Conservation (phyloP, 1,139 yeast species). For the Pneumocystis sp. region DNA sequence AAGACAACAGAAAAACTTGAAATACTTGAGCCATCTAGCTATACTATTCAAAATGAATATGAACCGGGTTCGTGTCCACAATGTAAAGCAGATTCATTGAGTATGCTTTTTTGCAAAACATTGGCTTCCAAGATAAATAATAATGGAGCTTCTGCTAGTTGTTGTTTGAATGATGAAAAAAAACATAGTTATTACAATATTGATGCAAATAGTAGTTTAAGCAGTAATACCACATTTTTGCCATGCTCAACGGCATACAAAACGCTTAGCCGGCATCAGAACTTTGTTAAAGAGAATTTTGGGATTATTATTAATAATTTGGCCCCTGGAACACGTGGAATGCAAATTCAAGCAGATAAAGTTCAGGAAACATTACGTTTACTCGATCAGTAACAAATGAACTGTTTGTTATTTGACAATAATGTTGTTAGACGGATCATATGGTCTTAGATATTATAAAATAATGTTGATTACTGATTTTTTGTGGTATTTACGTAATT, state of each 20-base stretch:
- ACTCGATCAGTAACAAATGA: neutral
- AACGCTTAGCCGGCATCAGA: constrained; percentile 66
- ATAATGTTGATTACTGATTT: neutral
- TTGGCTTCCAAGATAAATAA: constrained; percentile 32
- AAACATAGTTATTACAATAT: constrained; percentile 21
- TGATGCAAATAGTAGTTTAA: constrained; percentile 77
- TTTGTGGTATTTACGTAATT: neutral
- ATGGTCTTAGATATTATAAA: neutral
- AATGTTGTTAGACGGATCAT: neutral
- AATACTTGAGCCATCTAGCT: constrained; percentile 8
- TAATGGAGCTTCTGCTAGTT: neutral
- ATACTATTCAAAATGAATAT: constrained; percentile 5
- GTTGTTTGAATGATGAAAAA: neutral
- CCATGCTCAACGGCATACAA: constrained; percentile 84
- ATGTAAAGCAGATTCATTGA: constrained; percentile 79
- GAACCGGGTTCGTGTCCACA: constrained; percentile 69
- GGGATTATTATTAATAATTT: constrained; percentile 38
- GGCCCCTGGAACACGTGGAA: neutral
- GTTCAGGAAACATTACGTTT: neutral
- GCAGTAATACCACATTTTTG: constrained; percentile 64
- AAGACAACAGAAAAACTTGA: constrained; percentile 1
- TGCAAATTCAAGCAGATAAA: neutral
- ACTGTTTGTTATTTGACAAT: neutral
- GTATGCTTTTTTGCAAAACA: constrained; percentile 74
- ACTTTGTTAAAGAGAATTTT: constrained; percentile 57